Evolutionary conservation across 257 asterid genomes (phyloP), one percentile per base, ranked within the genome.

Genomic region (Craterostigma plantagineum): DNA sequence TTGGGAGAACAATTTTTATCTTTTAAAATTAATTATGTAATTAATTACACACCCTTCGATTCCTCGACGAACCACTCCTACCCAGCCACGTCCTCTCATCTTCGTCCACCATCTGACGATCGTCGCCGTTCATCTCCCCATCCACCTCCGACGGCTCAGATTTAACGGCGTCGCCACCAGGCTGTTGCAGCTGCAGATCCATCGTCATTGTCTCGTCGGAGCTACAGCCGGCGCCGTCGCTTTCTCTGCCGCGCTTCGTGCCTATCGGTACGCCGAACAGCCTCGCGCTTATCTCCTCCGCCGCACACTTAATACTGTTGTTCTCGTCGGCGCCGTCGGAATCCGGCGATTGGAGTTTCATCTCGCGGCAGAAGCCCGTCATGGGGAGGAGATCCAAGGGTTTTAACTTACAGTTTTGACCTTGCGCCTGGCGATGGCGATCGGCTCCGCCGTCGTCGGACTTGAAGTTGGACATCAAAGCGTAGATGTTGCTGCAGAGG

Each of bases 401-500:
- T 27, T 45, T 45, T 14, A 45, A 45, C 4, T 11, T 45, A 1
- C 56, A 38, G 50, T 52, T 51, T 3, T 42, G 51, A 14, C 40
- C 16, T 36, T 48, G 63, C 4, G 63, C 62, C 8, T 56, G 56
- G 56, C 35, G 56, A 46, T 46, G 45, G 43, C 59, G 34, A 30
- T 12, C 15, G 34, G 7, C 38, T 9, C 49, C 39, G 16, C 9
- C 14, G 36, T 11, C 23, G 16, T 35, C 36, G n/a, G n/a, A n/a
- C 0, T 70, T 55, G 55, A 51, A 79, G 46, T 52, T 63, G 33
- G 95, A 79, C 92, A 87, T 87, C 53, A 87, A 0, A 11, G 10
- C 44, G 57, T 55, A 79, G 7, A 87, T 79, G 36, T 63, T 70
- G 64, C 52, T 69, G 51, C 95, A 87, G 14, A 79, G 33, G 36